Evolutionary conservation across 2,329 filamentous ascomycete species (phyloP).

Genomic region (Penicillium sp.): DNA sequence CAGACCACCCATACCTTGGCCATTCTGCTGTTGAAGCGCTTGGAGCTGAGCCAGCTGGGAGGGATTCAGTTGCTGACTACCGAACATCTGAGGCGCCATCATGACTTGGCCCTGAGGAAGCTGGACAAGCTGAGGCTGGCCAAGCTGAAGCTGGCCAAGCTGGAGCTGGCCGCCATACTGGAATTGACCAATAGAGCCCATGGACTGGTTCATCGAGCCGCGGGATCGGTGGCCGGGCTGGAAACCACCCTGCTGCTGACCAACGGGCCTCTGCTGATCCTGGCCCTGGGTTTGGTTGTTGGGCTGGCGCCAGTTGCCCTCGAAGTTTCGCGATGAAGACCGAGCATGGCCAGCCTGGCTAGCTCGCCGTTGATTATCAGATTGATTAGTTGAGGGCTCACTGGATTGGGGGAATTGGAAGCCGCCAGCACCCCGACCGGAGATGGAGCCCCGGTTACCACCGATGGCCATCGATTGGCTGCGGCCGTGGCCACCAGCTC

Average conservation of each 20-base stretch:
- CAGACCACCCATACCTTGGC: slow-evolving; percentile 69
- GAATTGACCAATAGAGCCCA: slow-evolving; percentile 79
- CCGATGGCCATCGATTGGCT: slow-evolving; percentile 54
- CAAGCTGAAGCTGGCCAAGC: slow-evolving; percentile 36
- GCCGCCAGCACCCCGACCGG: slow-evolving; percentile 64
- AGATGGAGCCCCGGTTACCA: slow-evolving; percentile 64
- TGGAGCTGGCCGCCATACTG: slow-evolving; percentile 59
- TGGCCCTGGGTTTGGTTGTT: slow-evolving; percentile 51
- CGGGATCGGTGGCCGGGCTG: slow-evolving; percentile 89
- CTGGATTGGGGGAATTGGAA: slow-evolving; percentile 66
- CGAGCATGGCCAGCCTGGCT: slow-evolving; percentile 73
- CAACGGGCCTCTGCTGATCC: slow-evolving; percentile 58
- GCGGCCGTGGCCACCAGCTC: slow-evolving; percentile 65
- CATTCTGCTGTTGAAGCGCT: slow-evolving; percentile 84
- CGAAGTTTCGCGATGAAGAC: slow-evolving; percentile 87
- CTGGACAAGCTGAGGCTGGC: slow-evolving; percentile 83
- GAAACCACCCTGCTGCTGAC: slow-evolving; percentile 71
- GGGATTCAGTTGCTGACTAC: slow-evolving; percentile 79
- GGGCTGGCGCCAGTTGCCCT: slow-evolving; percentile 95
- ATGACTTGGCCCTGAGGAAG: slow-evolving; percentile 78
- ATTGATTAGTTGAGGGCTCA: slow-evolving; percentile 52
- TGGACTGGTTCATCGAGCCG: slow-evolving; percentile 80
- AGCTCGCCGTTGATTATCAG: slow-evolving; percentile 72
- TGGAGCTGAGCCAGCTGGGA: slow-evolving; percentile 88
- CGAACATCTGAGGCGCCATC: slow-evolving; percentile 79